Percentiles rank a stretch among this genome's conserved stretches.
Conservation (phyloP, 352 stramenopile genomes). For the Phytophthora hibernalis region DNA sequence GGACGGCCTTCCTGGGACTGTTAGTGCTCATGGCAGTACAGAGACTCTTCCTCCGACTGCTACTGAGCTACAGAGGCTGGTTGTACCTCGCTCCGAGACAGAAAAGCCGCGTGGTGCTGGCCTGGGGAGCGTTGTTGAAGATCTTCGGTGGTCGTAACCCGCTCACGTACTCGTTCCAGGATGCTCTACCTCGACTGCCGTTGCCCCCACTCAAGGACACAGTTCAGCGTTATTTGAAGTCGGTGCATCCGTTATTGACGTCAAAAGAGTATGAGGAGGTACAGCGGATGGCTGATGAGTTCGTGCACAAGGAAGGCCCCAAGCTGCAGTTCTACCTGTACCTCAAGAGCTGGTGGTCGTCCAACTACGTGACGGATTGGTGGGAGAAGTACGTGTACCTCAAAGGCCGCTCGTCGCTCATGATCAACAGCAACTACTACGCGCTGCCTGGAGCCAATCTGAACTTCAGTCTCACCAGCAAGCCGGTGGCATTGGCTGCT, state of each 20-base stretch:
- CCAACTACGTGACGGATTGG: constrained; percentile 92
- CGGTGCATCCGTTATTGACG: constrained; percentile 91
- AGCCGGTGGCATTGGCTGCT: constrained; percentile 71
- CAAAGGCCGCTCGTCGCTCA: constrained; percentile 86
- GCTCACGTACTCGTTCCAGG: constrained; percentile 93
- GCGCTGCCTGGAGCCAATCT: constrained; percentile 74
- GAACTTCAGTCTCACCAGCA: constrained; percentile 65
- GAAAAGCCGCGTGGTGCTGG: constrained; percentile 69
- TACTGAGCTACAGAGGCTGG: constrained; percentile 91
- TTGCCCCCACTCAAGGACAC: constrained; percentile 95
- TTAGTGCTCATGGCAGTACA: constrained; percentile 88
- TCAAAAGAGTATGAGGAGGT: constrained; percentile 89
- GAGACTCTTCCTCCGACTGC: constrained; percentile 77
- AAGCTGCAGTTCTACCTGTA: constrained; percentile 93
- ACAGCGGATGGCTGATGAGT: constrained; percentile 85
- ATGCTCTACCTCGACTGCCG: constrained; percentile 91
- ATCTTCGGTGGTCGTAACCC: constrained; percentile 81
- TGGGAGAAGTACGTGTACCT: constrained; percentile 93
- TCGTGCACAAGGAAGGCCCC: constrained; percentile 88
- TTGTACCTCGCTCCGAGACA: constrained; percentile 81
- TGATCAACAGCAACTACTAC: constrained; percentile 95
- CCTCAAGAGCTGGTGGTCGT: constrained; percentile 90
- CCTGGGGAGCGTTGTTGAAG: constrained; percentile 85
- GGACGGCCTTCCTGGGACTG: constrained; percentile 80
- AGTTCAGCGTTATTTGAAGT: constrained; percentile 91